These are phyloP conservation scores for Ilyonectria mors-panacis DNA, from an alignment of 2,329 filamentous ascomycete species.

Conservation along the genomic window DNA sequence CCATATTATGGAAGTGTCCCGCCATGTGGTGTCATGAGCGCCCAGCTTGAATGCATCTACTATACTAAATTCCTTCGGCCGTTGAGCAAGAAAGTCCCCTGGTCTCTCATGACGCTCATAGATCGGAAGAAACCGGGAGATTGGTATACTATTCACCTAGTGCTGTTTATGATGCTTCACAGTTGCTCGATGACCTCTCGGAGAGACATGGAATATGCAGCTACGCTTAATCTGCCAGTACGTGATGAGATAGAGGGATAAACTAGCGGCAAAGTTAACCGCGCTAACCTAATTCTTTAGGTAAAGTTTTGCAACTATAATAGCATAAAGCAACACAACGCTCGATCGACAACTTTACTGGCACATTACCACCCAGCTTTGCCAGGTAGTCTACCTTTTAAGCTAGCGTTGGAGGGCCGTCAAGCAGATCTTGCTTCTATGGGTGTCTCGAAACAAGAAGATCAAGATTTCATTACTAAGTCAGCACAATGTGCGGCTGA, in stretches of 20 bases:
- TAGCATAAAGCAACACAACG: slow-evolving; percentile 11
- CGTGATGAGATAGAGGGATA: too few relatives aligned
- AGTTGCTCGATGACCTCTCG: slow-evolving; percentile 26
- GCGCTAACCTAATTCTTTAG: neutral
- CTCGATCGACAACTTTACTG: neutral
- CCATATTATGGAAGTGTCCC: neutral
- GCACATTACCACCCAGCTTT: slow-evolving; percentile 8
- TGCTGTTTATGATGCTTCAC: slow-evolving; percentile 32
- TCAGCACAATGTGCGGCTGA: too few relatives aligned
- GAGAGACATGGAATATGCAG: slow-evolving; percentile 13
- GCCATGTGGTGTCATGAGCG: neutral
- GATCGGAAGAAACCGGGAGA: neutral
- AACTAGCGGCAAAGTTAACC: too few relatives aligned
- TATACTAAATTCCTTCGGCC: slow-evolving; percentile 5
- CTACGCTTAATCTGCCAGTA: too few relatives aligned
- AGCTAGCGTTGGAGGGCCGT: too few relatives aligned
- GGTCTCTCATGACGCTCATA: slow-evolving; percentile 1
- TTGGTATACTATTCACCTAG: slow-evolving; percentile 33
- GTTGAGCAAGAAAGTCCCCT: neutral
- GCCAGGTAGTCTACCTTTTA: slow-evolving; percentile 4
- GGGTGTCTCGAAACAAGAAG: too few relatives aligned
- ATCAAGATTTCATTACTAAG: too few relatives aligned
- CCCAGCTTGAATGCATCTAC: slow-evolving; percentile 11
- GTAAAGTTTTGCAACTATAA: neutral
- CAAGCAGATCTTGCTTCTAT: too few relatives aligned